Evolutionary conservation across 2,329 filamentous ascomycete species (phyloP), one percentile per base, ranked within the genome.

Genomic region (Nemania diffusa): DNA sequence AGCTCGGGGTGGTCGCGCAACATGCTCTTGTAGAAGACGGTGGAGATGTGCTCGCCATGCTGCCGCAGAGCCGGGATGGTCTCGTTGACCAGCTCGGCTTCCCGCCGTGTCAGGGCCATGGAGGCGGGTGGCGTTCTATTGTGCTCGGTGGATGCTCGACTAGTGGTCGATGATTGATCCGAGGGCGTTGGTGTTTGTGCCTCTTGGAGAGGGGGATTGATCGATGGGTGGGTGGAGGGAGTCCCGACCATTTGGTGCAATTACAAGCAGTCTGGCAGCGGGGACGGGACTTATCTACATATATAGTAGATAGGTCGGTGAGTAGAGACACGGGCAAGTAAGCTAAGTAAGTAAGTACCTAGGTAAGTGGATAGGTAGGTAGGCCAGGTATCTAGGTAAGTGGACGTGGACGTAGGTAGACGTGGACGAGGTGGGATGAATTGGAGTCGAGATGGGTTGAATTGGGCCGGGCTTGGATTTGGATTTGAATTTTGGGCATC

Each of bases 21-120:
- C 83, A 94, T 87, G 75, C 87, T 89, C 68, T 83, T 83, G 83
- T 94, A 94, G 82, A 94, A 93, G 71, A 86, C 84, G n/a, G 84
- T 84, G 5, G 91, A 90, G 77, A 94, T 92, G 69, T 84, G 83
- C 69, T 86, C 84, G 75, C 92, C 92, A 75, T 93, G 88, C 68
- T 90, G 83, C 24, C 85, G 84, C 2, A 94, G 84, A 37, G 90
- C 85, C 1, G 91, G 91, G 66, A 92, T 87, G 5, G 91, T 93
- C 58, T 88, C 84, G 78, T 89, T 90, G 79, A 94, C 88, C 74
- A 91, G 84, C 58, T 85, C 81, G 64, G 86, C 83, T 80, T 94
- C 90, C 56, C 83, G 79, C 71, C 82, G 81, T 53, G 82, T 83
- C 70, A 87, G 80, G n/a, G 71, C 65, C 74, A 77, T 76, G 64